A percentile compares a stretch with the other conserved stretches of the same genome.
These are phyloP conservation scores for Aspergillus arachidicola DNA, from an alignment of 2,329 filamentous ascomycete genomes.

Conservation along the genomic window DNA sequence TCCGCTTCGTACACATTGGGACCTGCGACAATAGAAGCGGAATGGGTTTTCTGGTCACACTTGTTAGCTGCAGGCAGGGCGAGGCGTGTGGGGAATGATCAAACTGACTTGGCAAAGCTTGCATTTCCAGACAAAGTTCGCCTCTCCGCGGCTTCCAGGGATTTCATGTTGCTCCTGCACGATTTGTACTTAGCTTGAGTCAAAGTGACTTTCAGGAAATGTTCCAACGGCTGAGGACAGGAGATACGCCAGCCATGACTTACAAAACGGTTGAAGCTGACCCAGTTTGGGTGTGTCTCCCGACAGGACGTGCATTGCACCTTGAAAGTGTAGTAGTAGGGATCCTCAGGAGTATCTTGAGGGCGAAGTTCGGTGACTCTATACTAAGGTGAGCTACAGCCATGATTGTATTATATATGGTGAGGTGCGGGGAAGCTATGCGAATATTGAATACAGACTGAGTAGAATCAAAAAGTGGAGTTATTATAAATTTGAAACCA, in stretches of 20 bases:
- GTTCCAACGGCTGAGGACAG: neutral
- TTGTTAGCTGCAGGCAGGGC: neutral
- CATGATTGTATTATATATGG: neutral
- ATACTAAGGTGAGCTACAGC: neutral
- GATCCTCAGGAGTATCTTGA: slow-evolving; percentile 74
- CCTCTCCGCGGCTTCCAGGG: slow-evolving; percentile 89
- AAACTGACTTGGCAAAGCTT: slow-evolving; percentile 86
- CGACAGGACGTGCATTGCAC: slow-evolving; percentile 98
- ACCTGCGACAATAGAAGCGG: slow-evolving; percentile 76
- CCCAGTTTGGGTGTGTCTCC: slow-evolving; percentile 83
- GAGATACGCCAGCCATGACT: slow-evolving; percentile 31
- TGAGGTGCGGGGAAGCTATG: slow-evolving; percentile 20
- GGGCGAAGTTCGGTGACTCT: slow-evolving; percentile 91
- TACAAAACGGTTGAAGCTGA: slow-evolving; percentile 88
- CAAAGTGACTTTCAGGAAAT: neutral
- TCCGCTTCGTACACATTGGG: slow-evolving; percentile 66
- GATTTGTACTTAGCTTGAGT: slow-evolving; percentile 2
- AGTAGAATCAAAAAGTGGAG: neutral
- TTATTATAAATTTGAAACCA: neutral
- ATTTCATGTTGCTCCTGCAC: slow-evolving; percentile 82
- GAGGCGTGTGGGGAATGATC: neutral
- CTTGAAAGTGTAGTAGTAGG: slow-evolving; percentile 97
- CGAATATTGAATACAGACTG: neutral
- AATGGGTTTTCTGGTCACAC: slow-evolving; percentile 48
- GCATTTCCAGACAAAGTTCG: slow-evolving; percentile 99